Percentiles rank a stretch among this genome's conserved stretches.
Evolutionary conservation across 1,284 basidiomycete genomes (phyloP).

Genomic region (Trametes polyzona): DNA sequence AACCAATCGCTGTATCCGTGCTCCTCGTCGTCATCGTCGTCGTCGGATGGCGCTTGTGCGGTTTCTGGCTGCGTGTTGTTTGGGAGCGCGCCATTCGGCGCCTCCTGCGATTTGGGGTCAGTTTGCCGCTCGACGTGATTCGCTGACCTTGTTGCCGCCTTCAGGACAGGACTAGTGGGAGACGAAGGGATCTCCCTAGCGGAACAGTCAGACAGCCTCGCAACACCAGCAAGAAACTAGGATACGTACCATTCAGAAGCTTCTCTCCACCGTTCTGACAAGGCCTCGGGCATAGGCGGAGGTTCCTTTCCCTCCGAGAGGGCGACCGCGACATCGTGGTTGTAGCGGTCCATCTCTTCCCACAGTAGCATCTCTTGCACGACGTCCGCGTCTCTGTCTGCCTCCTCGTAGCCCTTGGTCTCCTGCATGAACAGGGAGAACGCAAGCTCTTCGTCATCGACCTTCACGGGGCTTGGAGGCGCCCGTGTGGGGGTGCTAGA

Average conservation of each 20-base stretch:
- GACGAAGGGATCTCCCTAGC: too few relatives aligned
- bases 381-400: conserved; percentile 1
- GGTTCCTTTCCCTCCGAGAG: conserved; percentile 23
- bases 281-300: conserved; percentile 10
- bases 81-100: too few relatives aligned
- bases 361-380: conserved; percentile 20
- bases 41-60: too few relatives aligned
- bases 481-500: neutral
- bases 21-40: neutral
- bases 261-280: neutral
- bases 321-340: conserved; percentile 27
- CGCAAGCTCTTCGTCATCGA: conserved; percentile 28
- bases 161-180: too few relatives aligned
- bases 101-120: too few relatives aligned
- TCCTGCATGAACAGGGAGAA: conserved; percentile 24
- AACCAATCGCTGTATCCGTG: neutral
- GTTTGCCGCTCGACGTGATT: too few relatives aligned
- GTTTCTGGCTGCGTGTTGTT: too few relatives aligned
- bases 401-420: conserved; percentile 15
- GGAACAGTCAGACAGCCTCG: neutral
- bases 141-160: too few relatives aligned
- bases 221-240: neutral
- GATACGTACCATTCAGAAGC: neutral
- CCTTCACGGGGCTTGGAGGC: neutral
- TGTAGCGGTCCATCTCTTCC: conserved; percentile 27